Conservation (phyloP, 352 stramenopile genomes). For the Phytophthora ramorum region DNA sequence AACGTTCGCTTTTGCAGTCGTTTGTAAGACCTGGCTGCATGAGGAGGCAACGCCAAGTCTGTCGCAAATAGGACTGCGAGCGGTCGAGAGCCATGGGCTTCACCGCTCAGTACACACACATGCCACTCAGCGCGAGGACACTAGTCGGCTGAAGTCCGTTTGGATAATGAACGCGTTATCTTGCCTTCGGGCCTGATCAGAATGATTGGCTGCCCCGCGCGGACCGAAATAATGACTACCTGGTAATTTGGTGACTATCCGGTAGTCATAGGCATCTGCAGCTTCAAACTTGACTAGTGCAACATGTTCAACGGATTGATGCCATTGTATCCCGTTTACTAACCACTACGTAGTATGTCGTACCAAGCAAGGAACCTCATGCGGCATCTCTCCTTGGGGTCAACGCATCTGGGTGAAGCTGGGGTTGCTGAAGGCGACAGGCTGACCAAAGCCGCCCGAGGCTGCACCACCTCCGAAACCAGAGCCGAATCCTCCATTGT, state of each 20-base stretch:
- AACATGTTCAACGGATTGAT: not conserved
- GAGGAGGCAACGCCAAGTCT: constrained; percentile 62
- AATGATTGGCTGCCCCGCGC: constrained; percentile 24
- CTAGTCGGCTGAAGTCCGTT: constrained; percentile 4
- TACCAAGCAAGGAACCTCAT: not conserved
- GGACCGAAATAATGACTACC: not conserved
- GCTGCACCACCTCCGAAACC: constrained; percentile 40
- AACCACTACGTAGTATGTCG: constrained; percentile 6
- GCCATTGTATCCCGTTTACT: constrained; percentile 16
- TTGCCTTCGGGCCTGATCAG: not conserved
- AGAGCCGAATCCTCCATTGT: constrained; percentile 37
- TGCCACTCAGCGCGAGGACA: not conserved
- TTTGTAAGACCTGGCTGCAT: constrained; percentile 87
- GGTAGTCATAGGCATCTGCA: too few relatives aligned
- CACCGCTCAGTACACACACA: constrained; percentile 16
- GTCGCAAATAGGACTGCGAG: constrained; percentile 88
- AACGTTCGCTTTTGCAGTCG: constrained; percentile 86
- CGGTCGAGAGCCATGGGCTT: constrained; percentile 1
- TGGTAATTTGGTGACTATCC: not conserved
- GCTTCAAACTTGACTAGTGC: too few relatives aligned
- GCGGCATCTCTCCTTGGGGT: not conserved
- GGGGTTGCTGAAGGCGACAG: constrained; percentile 43
- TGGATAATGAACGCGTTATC: constrained; percentile 19
- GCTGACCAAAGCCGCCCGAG: constrained; percentile 44
- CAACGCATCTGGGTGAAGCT: constrained; percentile 71